Base-by-base conservation (phyloP, 306 rosid genomes). In the Cicer pinnatifidum region DNA sequence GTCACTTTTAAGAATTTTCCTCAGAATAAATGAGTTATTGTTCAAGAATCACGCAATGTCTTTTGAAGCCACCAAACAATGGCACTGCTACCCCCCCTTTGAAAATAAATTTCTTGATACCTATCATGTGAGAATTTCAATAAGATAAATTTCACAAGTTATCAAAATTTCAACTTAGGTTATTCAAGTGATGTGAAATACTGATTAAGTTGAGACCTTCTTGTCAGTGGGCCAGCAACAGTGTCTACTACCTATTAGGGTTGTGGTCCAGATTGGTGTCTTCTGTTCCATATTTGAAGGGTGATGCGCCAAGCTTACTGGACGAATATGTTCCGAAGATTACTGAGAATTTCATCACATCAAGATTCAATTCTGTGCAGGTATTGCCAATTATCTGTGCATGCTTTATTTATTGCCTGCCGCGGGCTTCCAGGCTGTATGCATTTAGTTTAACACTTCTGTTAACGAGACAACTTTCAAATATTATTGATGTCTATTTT, bases 251-350 rank as follows among this genome's bases (percentile, higher is more conserved):
- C 82, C 95, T 94, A 28, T 83, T 94, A 82, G 99, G 99, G 51
- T 81, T 94, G 23, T 94, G 99, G 99, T 94, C 99, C 75, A 89
- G 99, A 87, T 90, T 94, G 86, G 99, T 94, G 79, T 73, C 97
- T 56, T 94, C 99, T 83, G 97, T 94, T 78, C 99, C 99, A 69
- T 94, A 94, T 87, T 85, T 94, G 90, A 94, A 94, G 77, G 99
- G 96, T 43, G 99, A 94, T 40, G 96, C 99, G 40, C 99, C 97
- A 72, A 91, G 99, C 90, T 89, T 91, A 77, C 89, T 94, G 75
- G 99, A 88, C 81, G 99, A 94, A 71, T 91, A 91, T 89, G 99
- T 94, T 80, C 99, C 99, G 45, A 94, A 91, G 85, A 94, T 94
- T 78, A 90, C 96, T 11, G 99, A 94, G 84, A 90, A 90, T 84